Base-by-base conservation (phyloP, 176 grass and related monocot species). In the Bolboschoenus planiculmis region DNA sequence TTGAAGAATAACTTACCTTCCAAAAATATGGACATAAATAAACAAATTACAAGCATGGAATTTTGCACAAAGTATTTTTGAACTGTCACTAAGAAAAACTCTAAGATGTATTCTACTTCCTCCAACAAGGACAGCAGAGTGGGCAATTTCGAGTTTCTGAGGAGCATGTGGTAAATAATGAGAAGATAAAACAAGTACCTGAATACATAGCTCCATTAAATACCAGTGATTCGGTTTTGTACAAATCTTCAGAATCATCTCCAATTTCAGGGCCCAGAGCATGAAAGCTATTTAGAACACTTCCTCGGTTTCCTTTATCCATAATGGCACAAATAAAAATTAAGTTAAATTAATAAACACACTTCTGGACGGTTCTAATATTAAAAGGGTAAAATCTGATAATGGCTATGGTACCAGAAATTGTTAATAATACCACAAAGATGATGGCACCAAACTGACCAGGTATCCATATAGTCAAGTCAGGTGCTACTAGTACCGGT, bases 151-250 rank as follows among this genome's bases (percentile, higher is more conserved):
- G 26, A 31, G 13, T 51, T 51, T 53, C 15, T 53, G 4, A 27
- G 68, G 66, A 5, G 66, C 21, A 44, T 40, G 36, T 6, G 14
- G 24, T 33, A 51, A 48, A 53, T 76, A 77, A 53, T 53, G 26
- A 14, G 6, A 53, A 76, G 44, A 76, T 30, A 13, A 31, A 76
- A 20, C 18, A 77, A 77, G 72, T 83, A 97, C 91, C 96, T 88
- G 87, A 83, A 90, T 87, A 66, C 44, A 99, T 56, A 61, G 85
- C 85, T 85, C 92, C 92, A 81, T 93, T 91, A 63, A 99, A 81
- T 85, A 90, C 78, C 57, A 99, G 42, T 0, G 87, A 91, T 86
- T 95, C 92, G 78, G 91, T 82, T 10, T 87, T 88, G 66, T 90
- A 90, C 8, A 87, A 86, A 88, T 99, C 96, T 83, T 99, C 92